phyloP scores from a whole-genome alignment of 768 basidiomycete genomes.

The Leccinum subgranulosum region DNA sequence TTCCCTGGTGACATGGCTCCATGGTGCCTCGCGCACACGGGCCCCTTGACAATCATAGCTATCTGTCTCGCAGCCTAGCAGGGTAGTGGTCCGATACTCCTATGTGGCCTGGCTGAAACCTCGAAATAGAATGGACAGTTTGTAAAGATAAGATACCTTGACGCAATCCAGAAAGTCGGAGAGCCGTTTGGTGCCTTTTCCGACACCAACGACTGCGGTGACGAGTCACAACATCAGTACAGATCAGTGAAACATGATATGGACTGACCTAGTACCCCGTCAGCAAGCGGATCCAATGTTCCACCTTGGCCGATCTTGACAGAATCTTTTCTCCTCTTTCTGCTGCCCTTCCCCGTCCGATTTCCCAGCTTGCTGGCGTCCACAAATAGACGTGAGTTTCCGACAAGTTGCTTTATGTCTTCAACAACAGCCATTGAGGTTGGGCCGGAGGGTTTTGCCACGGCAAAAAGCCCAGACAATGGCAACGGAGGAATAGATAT shows the following conservation, averaged over 20 bases:
- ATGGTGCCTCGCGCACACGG: conserved; percentile 70
- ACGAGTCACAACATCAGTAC: conserved; percentile 2
- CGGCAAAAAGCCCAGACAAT: conserved; percentile 78
- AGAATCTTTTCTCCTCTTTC: conserved; percentile 36
- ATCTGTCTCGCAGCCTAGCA: conserved; percentile 94
- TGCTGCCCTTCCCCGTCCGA: conserved; percentile 45
- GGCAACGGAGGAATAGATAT: conserved; percentile 50
- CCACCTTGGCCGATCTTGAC: conserved; percentile 93
- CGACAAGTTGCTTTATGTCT: conserved; percentile 75
- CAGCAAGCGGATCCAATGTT: conserved; percentile 94
- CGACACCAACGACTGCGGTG: conserved; percentile 76
- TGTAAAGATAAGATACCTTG: conserved; percentile 54
- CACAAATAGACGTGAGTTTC: conserved; percentile 74
- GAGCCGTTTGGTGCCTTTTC: conserved; percentile 86
- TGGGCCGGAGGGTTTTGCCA: conserved; percentile 89
- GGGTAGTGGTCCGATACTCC: conserved; percentile 90
- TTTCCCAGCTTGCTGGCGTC: conserved; percentile 54
- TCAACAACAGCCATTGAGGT: conserved; percentile 91
- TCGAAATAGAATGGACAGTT: conserved; percentile 2
- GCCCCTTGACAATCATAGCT: conserved; percentile 90
- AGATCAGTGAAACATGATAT: neutral
- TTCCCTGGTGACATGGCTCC: conserved; percentile 81
- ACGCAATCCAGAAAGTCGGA: conserved; percentile 80
- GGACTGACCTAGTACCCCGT: conserved; percentile 82
- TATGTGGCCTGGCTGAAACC: conserved; percentile 32